phyloP scores from a whole-genome alignment of 2,329 filamentous ascomycete genomes.

The Alternaria triticimaculans region DNA sequence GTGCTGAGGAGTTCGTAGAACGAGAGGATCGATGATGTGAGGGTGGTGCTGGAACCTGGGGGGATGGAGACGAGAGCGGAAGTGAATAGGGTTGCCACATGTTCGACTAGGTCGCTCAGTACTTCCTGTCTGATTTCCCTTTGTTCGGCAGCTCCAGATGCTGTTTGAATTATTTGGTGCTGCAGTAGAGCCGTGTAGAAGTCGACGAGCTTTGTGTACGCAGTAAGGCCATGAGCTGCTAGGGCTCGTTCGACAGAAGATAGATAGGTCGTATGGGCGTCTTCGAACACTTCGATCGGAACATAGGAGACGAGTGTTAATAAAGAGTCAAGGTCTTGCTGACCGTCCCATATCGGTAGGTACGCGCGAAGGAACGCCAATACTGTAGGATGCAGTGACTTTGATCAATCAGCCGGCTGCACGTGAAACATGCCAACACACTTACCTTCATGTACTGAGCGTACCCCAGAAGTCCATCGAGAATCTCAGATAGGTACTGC shows the following conservation, averaged over 20 bases:
- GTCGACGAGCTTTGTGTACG: constrained; percentile 66
- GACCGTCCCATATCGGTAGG: constrained; percentile 47
- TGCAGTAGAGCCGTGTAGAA: constrained; percentile 73
- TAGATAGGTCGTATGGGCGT: constrained; percentile 49
- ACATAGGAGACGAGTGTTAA: constrained; percentile 58
- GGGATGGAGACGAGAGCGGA: constrained; percentile 41
- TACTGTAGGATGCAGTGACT: constrained; percentile 42
- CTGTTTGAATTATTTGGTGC: constrained; percentile 55
- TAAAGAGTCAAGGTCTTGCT: constrained; percentile 48
- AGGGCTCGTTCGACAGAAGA: constrained; percentile 51
- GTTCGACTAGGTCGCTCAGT: constrained; percentile 40
- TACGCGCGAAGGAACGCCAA: constrained; percentile 45
- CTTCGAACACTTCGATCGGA: constrained; percentile 59
- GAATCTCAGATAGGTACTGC: constrained; percentile 36
- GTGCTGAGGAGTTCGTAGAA: constrained; percentile 70
- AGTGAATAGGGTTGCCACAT: constrained; percentile 40
- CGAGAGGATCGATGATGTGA: constrained; percentile 63
- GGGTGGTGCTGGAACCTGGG: constrained; percentile 39
- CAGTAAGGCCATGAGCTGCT: constrained; percentile 48
- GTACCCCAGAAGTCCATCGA: constrained; percentile 43
- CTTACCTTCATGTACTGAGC: constrained; percentile 46
- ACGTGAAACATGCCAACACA: not conserved
- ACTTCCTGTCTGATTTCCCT: constrained; percentile 51
- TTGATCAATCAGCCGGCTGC: constrained; percentile 9
- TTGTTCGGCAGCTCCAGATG: constrained; percentile 27